These are phyloP conservation scores for Calamus simplicifolius DNA, from an alignment of 176 grass and related monocot species.

Conservation along the genomic window DNA sequence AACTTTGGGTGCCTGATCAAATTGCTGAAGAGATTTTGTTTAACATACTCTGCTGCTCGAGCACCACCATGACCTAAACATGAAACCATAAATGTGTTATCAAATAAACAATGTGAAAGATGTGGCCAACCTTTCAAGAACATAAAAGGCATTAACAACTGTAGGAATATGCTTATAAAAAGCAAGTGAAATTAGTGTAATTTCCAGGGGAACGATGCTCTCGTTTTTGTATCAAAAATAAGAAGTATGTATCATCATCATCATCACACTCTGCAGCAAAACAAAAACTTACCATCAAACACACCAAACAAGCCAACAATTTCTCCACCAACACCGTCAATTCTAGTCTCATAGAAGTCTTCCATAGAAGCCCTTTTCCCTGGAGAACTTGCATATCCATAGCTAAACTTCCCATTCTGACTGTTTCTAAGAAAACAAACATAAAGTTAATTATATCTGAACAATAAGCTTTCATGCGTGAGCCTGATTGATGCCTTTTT, in stretches of 20 bases:
- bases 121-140: too few species aligned
- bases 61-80: constrained; percentile 70
- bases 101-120: too few species aligned
- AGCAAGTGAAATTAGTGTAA: too few species aligned
- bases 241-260: too few species aligned
- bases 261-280: too few species aligned
- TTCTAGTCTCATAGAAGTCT: constrained; percentile 72
- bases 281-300: constrained; percentile 52
- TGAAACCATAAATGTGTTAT: neutral
- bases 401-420: constrained; percentile 79
- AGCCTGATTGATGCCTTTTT: neutral
- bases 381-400: constrained; percentile 65
- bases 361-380: constrained; percentile 86
- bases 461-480: neutral
- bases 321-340: constrained; percentile 69
- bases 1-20: constrained; percentile 75
- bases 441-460: constrained; percentile 1
- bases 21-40: constrained; percentile 80
- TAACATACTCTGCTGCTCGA: constrained; percentile 80
- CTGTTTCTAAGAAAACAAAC: constrained; percentile 21
- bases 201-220: too few species aligned
- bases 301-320: constrained; percentile 76
- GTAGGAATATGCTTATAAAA: too few species aligned
- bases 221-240: too few species aligned
- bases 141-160: too few species aligned